phyloP scores from a whole-genome alignment of 768 basidiomycete species.

The Leucocoprinus birnbaumii region DNA sequence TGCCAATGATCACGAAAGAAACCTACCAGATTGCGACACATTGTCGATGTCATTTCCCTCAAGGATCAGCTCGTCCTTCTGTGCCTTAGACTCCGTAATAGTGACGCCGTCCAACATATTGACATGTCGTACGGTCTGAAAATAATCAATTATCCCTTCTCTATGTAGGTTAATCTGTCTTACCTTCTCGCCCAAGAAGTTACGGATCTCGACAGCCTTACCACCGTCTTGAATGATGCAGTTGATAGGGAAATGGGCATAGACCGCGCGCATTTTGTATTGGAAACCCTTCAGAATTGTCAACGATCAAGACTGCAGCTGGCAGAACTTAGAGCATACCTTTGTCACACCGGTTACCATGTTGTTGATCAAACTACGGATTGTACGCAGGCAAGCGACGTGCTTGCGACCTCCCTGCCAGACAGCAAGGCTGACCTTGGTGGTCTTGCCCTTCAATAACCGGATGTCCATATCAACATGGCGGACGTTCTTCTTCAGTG shows the following conservation, averaged over 20 bases:
- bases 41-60: conserved; percentile 96
- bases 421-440: conserved; percentile 85
- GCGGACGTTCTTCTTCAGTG: conserved; percentile 86
- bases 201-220: conserved; percentile 80
- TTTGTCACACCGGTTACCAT: conserved; percentile 98
- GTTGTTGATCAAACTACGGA: conserved; percentile 93
- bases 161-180: conserved; percentile 13
- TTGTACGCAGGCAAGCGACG: conserved; percentile 95
- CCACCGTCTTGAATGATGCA: conserved; percentile 86
- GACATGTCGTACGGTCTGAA: conserved; percentile 89
- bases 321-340: conserved; percentile 37
- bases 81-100: conserved; percentile 80
- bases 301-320: neutral
- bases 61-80: conserved; percentile 93
- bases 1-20: neutral
- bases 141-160: neutral
- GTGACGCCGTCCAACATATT: conserved; percentile 88
- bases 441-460: conserved; percentile 73
- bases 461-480: conserved; percentile 95
- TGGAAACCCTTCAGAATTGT: conserved; percentile 77
- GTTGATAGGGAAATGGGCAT: conserved; percentile 99
- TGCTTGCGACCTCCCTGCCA: conserved; percentile 99
- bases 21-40: conserved; percentile 91
- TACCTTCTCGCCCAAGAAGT: conserved; percentile 94
- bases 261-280: conserved; percentile 99